These are phyloP conservation scores for Xanthoparmelia taractica DNA, from an alignment of 495 filamentous ascomycete species.

Conservation along the genomic window DNA sequence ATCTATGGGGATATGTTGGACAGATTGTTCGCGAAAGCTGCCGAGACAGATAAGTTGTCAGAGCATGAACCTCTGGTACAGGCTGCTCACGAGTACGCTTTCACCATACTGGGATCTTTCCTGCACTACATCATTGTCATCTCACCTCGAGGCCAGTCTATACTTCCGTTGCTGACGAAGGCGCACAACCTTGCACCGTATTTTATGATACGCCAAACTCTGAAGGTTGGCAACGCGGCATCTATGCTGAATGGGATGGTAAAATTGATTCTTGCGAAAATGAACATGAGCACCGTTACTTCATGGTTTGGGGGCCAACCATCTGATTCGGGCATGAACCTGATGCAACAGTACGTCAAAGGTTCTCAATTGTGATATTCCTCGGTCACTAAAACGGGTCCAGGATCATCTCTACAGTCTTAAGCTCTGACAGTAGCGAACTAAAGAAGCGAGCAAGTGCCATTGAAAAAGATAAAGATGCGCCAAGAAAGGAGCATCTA, in stretches of 20 bases:
- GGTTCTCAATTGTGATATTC: neutral
- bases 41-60: slow-evolving; percentile 46
- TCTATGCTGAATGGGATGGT: slow-evolving; percentile 62
- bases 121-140: slow-evolving; percentile 55
- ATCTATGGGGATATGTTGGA: slow-evolving; percentile 53
- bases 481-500: slow-evolving; percentile 42
- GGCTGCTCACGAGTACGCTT: slow-evolving; percentile 48
- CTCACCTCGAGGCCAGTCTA: slow-evolving; percentile 55
- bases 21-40: slow-evolving; percentile 47
- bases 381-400: neutral
- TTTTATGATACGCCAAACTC: slow-evolving; percentile 49
- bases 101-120: slow-evolving; percentile 46
- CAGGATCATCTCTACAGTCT: slow-evolving; percentile 55
- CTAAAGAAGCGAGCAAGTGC: slow-evolving; percentile 46
- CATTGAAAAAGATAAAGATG: slow-evolving; percentile 44
- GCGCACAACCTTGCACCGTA: slow-evolving; percentile 56
- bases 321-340: slow-evolving; percentile 59
- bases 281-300: slow-evolving; percentile 52
- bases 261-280: slow-evolving; percentile 53
- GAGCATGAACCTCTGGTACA: slow-evolving; percentile 48
- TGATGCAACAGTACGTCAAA: slow-evolving; percentile 50
- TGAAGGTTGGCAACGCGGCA: slow-evolving; percentile 59
- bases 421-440: slow-evolving; percentile 53
- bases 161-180: slow-evolving; percentile 50
- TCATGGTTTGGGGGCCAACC: slow-evolving; percentile 59